phyloP scores from a whole-genome alignment of 2,329 filamentous ascomycete genomes.

The Paecilomyces niveus region DNA sequence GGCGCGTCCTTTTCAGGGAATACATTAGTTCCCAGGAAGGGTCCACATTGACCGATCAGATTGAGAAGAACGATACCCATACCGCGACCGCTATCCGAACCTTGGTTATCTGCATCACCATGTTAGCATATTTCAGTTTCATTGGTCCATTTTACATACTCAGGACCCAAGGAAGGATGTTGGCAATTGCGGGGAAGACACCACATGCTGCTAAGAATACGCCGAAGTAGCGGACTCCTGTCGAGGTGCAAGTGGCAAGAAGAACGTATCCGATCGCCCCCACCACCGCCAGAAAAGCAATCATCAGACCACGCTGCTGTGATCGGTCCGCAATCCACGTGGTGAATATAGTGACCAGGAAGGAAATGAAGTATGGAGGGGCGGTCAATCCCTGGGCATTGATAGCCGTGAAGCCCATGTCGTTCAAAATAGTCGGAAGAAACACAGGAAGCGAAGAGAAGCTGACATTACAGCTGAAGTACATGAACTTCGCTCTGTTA shows the following conservation, averaged over 20 bases:
- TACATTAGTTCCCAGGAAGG: slow-evolving; percentile 56
- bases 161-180: slow-evolving; percentile 63
- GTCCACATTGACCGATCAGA: slow-evolving; percentile 59
- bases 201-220: slow-evolving; percentile 52
- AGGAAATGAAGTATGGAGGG: slow-evolving; percentile 63
- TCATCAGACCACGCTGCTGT: slow-evolving; percentile 56
- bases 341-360: slow-evolving; percentile 53
- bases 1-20: slow-evolving; percentile 49
- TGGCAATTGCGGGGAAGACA: slow-evolving; percentile 61
- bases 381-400: slow-evolving; percentile 66
- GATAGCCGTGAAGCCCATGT: slow-evolving; percentile 62
- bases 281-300: slow-evolving; percentile 49
- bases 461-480: slow-evolving; percentile 57
- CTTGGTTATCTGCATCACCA: slow-evolving; percentile 53
- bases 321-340: slow-evolving; percentile 60
- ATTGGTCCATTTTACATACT: slow-evolving; percentile 24
- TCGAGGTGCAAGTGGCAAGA: slow-evolving; percentile 50
- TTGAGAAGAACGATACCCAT: slow-evolving; percentile 61
- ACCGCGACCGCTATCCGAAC: slow-evolving; percentile 60
- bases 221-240: slow-evolving; percentile 45
- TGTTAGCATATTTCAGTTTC: neutral
- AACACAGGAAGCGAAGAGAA: slow-evolving; percentile 61
- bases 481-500: slow-evolving; percentile 39
- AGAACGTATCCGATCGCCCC: slow-evolving; percentile 59
- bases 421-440: slow-evolving; percentile 54